Conservation (phyloP, 2,329 filamentous ascomycete genomes). For the Fonsecaea erecta region DNA sequence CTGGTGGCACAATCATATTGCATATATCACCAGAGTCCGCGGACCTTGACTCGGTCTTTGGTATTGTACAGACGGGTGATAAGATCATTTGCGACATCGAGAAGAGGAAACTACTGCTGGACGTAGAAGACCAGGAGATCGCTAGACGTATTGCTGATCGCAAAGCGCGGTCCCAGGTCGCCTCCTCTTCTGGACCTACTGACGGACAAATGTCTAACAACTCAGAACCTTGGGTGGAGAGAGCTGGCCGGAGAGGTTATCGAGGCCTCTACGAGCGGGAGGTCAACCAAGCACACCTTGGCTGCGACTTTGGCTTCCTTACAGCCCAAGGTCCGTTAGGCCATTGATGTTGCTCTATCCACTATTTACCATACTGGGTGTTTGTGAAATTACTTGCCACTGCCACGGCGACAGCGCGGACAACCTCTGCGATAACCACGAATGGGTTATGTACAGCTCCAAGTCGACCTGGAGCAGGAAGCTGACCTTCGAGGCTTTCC, state of each 20-base stretch:
- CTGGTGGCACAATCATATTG: conserved; percentile 59
- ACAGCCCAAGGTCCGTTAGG: conserved; percentile 24
- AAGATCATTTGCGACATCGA: conserved; percentile 54
- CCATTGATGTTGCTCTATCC: background rate
- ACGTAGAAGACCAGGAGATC: conserved; percentile 51
- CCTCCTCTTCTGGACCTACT: background rate
- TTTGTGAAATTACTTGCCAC: background rate
- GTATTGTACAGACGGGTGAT: conserved; percentile 56
- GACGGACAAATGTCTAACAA: background rate
- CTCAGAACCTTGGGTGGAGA: conserved; percentile 34
- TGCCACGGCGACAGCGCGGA: background rate
- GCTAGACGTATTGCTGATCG: conserved; percentile 43
- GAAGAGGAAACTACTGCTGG: conserved; percentile 48
- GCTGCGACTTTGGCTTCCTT: conserved; percentile 45
- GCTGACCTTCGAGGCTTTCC: background rate
- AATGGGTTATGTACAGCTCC: background rate
- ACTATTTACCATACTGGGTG: too few relatives aligned
- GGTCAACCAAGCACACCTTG: conserved; percentile 51
- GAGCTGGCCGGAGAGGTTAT: conserved; percentile 45
- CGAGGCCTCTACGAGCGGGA: conserved; percentile 48
- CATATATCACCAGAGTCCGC: conserved; percentile 60
- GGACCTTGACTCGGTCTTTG: conserved; percentile 53
- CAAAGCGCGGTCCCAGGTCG: conserved; percentile 5
- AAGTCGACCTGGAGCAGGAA: background rate
- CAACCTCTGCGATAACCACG: background rate